Conservation (phyloP, 352 stramenopile species). For the Phytophthora macrochlamydospora region DNA sequence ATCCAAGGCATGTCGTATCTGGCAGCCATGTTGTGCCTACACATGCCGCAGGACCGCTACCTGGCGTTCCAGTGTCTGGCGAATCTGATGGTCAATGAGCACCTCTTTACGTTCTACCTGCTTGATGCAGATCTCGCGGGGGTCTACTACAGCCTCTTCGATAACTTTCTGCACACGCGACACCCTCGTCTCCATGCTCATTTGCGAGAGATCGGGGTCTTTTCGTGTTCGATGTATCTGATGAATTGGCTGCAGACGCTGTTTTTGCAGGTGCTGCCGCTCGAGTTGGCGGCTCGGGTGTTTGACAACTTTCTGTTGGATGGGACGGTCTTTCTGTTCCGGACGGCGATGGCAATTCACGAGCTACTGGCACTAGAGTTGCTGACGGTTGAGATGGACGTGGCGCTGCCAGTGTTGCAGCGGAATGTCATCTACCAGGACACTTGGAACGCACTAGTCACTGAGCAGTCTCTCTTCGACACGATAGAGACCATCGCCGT, state of each 20-base stretch:
- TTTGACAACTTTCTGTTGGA: slow-evolving; percentile 89
- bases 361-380: slow-evolving; percentile 64
- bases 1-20: slow-evolving; percentile 92
- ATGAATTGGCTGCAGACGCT: slow-evolving; percentile 92
- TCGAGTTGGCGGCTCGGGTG: slow-evolving; percentile 75
- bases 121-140: slow-evolving; percentile 78
- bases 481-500: slow-evolving; percentile 66
- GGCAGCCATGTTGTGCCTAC: slow-evolving; percentile 81
- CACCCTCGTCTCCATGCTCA: slow-evolving; percentile 62
- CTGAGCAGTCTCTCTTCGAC: slow-evolving; percentile 76
- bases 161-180: slow-evolving; percentile 61
- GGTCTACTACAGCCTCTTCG: slow-evolving; percentile 86
- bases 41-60: slow-evolving; percentile 85
- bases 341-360: slow-evolving; percentile 81
- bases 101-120: slow-evolving; percentile 89
- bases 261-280: slow-evolving; percentile 81
- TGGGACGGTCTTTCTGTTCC: slow-evolving; percentile 86
- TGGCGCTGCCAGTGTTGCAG: slow-evolving; percentile 76
- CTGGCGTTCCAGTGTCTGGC: slow-evolving; percentile 86
- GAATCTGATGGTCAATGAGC: slow-evolving; percentile 89
- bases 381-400: slow-evolving; percentile 69
- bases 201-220: slow-evolving; percentile 58
- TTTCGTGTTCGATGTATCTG: slow-evolving; percentile 79
- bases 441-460: slow-evolving; percentile 57
- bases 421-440: slow-evolving; percentile 69